Percentiles rank a stretch among this genome's conserved stretches.
Evolutionary conservation across 345 rosid genomes (phyloP).

Genomic region (rapeseed (Brassica napus)): Da-Ae NC_063447.1:49981001-49981500

Average conservation of each 20-base stretch:
- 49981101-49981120: constrained; percentile 60
- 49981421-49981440: constrained; percentile 4
- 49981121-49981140: constrained; percentile 91
- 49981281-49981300: constrained; percentile 97
- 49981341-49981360: constrained; percentile 56
- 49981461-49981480: neutral
- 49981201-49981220: neutral
- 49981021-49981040: constrained; percentile 82
- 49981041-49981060: constrained; percentile 98
- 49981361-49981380: constrained; percentile 86
- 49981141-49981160: constrained; percentile 95
- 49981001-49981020: constrained; percentile 91
- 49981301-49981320: constrained; percentile 93
- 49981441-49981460: neutral
- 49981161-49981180: constrained; percentile 67
- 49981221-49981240: neutral
- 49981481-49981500: neutral
- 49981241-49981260: constrained; percentile 73
- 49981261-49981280: constrained; percentile 90
- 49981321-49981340: constrained; percentile 89
- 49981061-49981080: constrained; percentile 93
- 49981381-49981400: constrained; percentile 71
- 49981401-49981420: constrained; percentile 68
- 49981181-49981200: constrained; percentile 11
- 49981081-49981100: constrained; percentile 54